Conservation (phyloP, 1,284 basidiomycete genomes). For the Pascua sp. region DNA sequence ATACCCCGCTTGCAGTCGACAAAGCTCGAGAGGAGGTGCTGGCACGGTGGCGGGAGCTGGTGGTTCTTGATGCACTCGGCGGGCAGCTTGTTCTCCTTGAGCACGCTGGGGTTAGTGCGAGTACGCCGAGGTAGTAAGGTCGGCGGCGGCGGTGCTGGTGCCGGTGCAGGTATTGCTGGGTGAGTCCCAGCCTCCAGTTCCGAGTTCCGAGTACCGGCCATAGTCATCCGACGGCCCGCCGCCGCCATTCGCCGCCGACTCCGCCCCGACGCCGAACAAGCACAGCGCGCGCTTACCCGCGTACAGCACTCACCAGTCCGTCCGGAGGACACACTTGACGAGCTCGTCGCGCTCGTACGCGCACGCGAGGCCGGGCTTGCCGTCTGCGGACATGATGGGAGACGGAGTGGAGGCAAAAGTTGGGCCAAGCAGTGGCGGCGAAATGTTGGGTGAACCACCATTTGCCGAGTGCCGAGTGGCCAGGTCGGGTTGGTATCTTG, state of each 20-base stretch:
- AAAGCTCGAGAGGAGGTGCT: constrained; percentile 43
- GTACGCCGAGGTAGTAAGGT: too few species aligned
- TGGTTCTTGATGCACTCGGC: constrained; percentile 39
- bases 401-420: too few species aligned
- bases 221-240: too few species aligned
- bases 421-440: constrained; percentile 3
- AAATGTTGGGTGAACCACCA: neutral
- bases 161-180: too few species aligned
- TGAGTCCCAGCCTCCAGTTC: too few species aligned
- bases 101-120: constrained; percentile 30
- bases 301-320: constrained; percentile 46
- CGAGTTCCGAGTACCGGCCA: too few species aligned
- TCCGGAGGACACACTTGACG: constrained; percentile 41
- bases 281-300: too few species aligned
- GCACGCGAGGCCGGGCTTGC: constrained; percentile 26
- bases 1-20: constrained; percentile 49
- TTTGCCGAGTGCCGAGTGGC: neutral
- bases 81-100: constrained; percentile 40
- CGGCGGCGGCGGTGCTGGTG: too few species aligned
- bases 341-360: constrained; percentile 41
- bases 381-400: constrained; percentile 1
- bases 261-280: too few species aligned
- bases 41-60: constrained; percentile 45
- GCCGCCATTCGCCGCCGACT: too few species aligned
- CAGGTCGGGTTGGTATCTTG: neutral